Base-by-base conservation (phyloP, 2,329 filamentous ascomycete genomes). In the Sporothrix pallida region DNA sequence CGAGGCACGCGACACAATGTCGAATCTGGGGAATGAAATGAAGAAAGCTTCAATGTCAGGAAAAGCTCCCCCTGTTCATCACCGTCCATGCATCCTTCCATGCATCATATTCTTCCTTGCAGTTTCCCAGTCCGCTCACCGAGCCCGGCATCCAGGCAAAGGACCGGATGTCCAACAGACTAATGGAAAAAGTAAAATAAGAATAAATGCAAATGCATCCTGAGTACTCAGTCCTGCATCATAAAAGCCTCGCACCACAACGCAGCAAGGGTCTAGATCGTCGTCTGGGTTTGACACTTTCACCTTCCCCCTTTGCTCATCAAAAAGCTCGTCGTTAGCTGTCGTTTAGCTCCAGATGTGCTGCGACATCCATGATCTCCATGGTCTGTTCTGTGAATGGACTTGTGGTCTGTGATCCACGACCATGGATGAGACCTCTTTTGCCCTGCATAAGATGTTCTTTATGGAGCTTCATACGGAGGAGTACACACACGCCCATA, bases 101-200 rank as follows among this genome's bases (percentile, higher is more conserved):
- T 52, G 48, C 13, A 6, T 17, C 58, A 63, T 63, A 44, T 63
- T 44, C 17, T 63, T 63, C 60, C 17, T 44, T 63, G 60, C 60
- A 63, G 60, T 63, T 63, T 10, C 37, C 60, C 7, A 9, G 60
- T 44, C 31, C n/a, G 60, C 5, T 42, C 60, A 63, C 60, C 60
- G 60, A 44, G 8, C 13, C 60, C 42, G 58, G n/a, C 15, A 62
- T n/a, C 12, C 60, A 62, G 58, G n/a, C 15, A 62, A 42, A n/a
- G 31, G 42, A 42, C 15, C 15, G 58, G 60, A 17, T 20, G 17
- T 20, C n/a, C 26, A 48, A 37, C 31, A 37, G 31, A 37, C 31
- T 37, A 5, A 37, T 6, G 31, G 7, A 37, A 37, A 37, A 37
- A 6, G 31, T 37, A 37, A 12, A 48, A 9, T 13, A 48, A 48